These are phyloP conservation scores for Ophiostoma piceae DNA, from an alignment of 2,329 filamentous ascomycete species.

Conservation along the genomic window DNA sequence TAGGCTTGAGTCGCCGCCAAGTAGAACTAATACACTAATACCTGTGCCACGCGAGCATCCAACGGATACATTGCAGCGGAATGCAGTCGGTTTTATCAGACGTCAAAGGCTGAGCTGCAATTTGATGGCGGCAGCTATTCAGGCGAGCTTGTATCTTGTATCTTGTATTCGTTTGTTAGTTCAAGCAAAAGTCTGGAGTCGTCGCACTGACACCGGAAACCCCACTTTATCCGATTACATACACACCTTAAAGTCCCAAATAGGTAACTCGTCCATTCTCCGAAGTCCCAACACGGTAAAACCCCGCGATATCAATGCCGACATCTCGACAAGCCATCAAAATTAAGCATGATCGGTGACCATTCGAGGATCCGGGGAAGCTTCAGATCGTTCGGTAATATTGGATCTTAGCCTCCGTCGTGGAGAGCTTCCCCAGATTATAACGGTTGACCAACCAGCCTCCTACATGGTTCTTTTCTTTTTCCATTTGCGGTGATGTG, in stretches of 20 bases:
- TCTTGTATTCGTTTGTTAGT: no score
- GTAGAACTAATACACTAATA: not conserved
- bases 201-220: not conserved
- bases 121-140: not conserved
- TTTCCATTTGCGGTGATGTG: not conserved
- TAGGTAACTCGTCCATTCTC: not conserved
- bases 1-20: not conserved
- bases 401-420: not conserved
- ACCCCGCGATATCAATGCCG: not conserved
- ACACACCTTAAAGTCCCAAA: not conserved
- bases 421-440: not conserved
- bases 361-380: not conserved
- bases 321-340: not conserved
- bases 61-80: conserved; percentile 1
- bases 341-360: not conserved
- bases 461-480: not conserved
- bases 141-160: not conserved
- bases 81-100: not conserved
- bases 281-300: not conserved
- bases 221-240: not conserved
- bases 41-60: not conserved
- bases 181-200: not conserved
- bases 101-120: not conserved
- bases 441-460: not conserved
- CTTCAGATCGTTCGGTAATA: not conserved